These are phyloP conservation scores for Liquidambar formosana DNA, from an alignment of 164 flowering plant genomes.

Conservation along the genomic window DNA sequence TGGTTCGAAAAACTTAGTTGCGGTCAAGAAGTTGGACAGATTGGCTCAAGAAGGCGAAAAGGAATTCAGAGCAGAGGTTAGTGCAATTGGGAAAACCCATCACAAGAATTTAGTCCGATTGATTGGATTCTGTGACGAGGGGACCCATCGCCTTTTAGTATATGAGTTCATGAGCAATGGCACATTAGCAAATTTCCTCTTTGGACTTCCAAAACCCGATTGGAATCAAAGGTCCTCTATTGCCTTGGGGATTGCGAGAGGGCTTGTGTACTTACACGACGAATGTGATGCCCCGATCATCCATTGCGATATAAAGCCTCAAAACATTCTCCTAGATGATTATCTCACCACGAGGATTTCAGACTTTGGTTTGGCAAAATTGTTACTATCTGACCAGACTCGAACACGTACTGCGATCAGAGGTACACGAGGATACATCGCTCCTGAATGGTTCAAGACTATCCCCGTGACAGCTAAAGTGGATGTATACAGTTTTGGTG, in stretches of 20 bases:
- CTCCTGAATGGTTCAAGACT: no score
- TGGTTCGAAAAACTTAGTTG: no score
- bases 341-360: slow-evolving; percentile 8
- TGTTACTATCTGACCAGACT: slow-evolving; percentile 14
- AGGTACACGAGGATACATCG: no score
- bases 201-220: slow-evolving; percentile 8
- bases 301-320: no score
- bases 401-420: slow-evolving; percentile 13
- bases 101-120: no score
- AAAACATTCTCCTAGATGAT: no score
- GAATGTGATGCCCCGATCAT: slow-evolving; percentile 20
- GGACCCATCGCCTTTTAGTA: slow-evolving; percentile 2
- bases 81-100: no score
- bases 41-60: no score
- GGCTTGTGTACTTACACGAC: slow-evolving; percentile 21
- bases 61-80: no score
- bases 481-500: slow-evolving; percentile 19
- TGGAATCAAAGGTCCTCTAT: slow-evolving; percentile 16
- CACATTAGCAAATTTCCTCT: slow-evolving; percentile 9
- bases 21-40: no score
- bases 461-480: slow-evolving; percentile 8
- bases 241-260: slow-evolving; percentile 16
- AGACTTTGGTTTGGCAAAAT: slow-evolving; percentile 22
- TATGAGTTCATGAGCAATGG: no score
- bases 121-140: slow-evolving; percentile 18